phyloP scores from a whole-genome alignment of 768 basidiomycete genomes.

The Amylocystis lapponica region DNA sequence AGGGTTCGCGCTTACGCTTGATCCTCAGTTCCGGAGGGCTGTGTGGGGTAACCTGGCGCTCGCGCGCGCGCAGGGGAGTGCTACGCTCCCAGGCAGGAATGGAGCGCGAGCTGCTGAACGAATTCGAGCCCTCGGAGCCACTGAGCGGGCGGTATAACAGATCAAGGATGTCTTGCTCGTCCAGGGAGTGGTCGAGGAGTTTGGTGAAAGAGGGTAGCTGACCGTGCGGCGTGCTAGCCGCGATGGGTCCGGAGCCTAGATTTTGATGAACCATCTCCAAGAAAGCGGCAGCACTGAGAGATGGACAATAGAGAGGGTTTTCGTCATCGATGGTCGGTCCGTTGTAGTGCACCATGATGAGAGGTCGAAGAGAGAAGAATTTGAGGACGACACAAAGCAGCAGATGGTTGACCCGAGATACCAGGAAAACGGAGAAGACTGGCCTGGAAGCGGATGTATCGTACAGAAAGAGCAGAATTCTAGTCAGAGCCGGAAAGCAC shows the following conservation, averaged over 20 bases:
- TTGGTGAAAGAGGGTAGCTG: slow-evolving; percentile 12
- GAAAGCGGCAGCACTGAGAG: slow-evolving; percentile 40
- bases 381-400: neutral
- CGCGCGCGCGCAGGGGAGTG: slow-evolving; percentile 2
- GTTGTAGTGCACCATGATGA: neutral
- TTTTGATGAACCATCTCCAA: slow-evolving; percentile 32
- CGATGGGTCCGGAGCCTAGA: slow-evolving; percentile 2
- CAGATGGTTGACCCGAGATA: neutral
- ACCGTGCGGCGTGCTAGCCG: slow-evolving; percentile 1
- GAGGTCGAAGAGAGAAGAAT: neutral
- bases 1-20: slow-evolving; percentile 28
- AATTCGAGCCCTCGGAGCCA: neutral
- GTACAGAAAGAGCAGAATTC: too few relatives aligned
- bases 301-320: slow-evolving; percentile 56
- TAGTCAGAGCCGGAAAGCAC: too few relatives aligned
- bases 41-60: neutral
- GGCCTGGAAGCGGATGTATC: too few relatives aligned
- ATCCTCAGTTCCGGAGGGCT: slow-evolving; percentile 8
- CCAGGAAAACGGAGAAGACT: too few relatives aligned
- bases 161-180: slow-evolving; percentile 12
- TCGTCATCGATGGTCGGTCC: slow-evolving; percentile 42
- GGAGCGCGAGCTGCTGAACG: neutral
- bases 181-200: slow-evolving; percentile 12
- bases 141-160: slow-evolving; percentile 8
- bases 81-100: neutral